Evolutionary conservation across 1,284 basidiomycete genomes (phyloP), one percentile per base, ranked within the genome.

Genomic region (Thelephora terrestris): DNA sequence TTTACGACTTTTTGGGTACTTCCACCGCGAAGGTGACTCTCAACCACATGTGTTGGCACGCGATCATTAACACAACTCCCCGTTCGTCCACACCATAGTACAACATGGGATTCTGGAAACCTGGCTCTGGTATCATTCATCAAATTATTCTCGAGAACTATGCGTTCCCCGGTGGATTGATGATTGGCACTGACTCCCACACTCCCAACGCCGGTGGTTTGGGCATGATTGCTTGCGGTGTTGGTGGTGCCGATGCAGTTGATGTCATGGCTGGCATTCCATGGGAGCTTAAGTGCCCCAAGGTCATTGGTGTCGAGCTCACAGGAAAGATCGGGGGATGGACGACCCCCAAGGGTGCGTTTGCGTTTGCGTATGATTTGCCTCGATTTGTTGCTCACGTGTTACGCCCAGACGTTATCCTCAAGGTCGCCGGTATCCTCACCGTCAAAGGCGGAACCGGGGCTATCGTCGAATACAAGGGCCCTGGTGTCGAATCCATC

Each of bases 161-260:
- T 68, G 96, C 95, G 14, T 92, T 95, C 81, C 95, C 95, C 49
- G 95, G 95, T 76, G 91, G 92, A 66, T 78, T 99, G 52, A 99
- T 99, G 96, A 96, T 99, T 60, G 96, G 96, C 69, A 98, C 95
- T 54, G 95, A 99, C 74, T 98, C 95, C 47, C 96, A 99, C 71
- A 99, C 95, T 16, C 95, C 96, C 50, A 98, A 98, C 68, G 96
- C 96, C 53, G 95, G 95, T 71, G 95, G 95, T 78, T 84, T 99
- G 58, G 94, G 93, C 60, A 98, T 98, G 93, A 78, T 99, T 65
- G 95, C 95, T 49, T 95, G 93, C 64, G 95, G 95, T 83, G 95
- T 99, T 57, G 96, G 96, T 66, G 96, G 95, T 75, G 95, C 95
- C 53, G 95, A 99, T 65, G 95, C 95, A 47, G 96, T 99, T 63